phyloP scores from a whole-genome alignment of 768 basidiomycete genomes.

The Epithele typhae region DNA sequence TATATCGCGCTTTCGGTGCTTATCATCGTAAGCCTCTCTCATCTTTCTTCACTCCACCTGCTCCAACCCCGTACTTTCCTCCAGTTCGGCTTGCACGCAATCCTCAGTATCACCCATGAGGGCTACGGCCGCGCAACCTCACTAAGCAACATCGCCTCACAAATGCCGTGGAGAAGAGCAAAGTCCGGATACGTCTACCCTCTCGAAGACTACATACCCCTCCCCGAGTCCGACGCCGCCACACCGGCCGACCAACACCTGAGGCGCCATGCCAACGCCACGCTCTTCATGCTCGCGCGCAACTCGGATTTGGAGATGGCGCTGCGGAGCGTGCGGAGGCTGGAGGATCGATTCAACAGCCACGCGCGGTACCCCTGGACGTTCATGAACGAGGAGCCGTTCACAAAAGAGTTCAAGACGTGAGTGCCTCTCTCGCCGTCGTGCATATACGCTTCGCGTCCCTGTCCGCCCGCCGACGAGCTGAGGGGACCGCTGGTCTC shows the following conservation, averaged over 20 bases:
- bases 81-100: conserved; percentile 45
- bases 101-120: conserved; percentile 62
- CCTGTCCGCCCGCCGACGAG: too few species aligned
- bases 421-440: conserved; percentile 25
- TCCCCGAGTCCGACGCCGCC: background rate
- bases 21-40: conserved; percentile 22
- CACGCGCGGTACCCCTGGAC: conserved; percentile 83
- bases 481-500: too few species aligned
- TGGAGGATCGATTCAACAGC: conserved; percentile 87
- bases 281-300: conserved; percentile 49
- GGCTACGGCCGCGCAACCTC: conserved; percentile 60
- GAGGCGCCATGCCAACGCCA: conserved; percentile 28
- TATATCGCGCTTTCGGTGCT: conserved; percentile 28
- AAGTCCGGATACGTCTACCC: conserved; percentile 1
- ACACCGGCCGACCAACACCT: background rate
- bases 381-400: conserved; percentile 83
- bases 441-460: too few species aligned
- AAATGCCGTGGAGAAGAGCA: conserved; percentile 20
- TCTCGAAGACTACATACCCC: conserved; percentile 1
- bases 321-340: conserved; percentile 59
- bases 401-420: conserved; percentile 71
- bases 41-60: background rate
- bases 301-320: conserved; percentile 58
- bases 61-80: background rate
- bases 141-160: conserved; percentile 33